These are phyloP conservation scores for Leccinum imitatum DNA, from an alignment of 768 basidiomycete genomes.

Conservation along the genomic window DNA sequence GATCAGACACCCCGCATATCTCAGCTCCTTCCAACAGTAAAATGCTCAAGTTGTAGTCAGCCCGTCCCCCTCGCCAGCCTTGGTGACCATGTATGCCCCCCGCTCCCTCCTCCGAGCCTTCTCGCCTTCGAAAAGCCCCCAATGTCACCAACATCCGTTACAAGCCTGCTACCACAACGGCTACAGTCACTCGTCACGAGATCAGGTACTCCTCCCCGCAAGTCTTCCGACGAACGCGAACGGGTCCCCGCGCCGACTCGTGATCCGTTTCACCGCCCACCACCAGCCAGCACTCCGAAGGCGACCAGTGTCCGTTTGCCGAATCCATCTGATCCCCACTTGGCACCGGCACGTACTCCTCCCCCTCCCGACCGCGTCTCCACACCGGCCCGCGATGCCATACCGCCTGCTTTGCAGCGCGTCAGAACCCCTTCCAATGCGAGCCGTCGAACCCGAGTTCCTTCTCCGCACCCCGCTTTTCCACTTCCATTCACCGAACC, in stretches of 20 bases:
- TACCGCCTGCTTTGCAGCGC: conserved; percentile 19
- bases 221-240: conserved; percentile 1
- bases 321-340: conserved; percentile 2
- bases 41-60: conserved; percentile 75
- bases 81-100: conserved; percentile 73
- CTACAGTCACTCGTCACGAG: conserved; percentile 46
- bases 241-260: conserved; percentile 13
- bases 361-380: conserved; percentile 16
- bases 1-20: conserved; percentile 39
- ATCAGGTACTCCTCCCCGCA: conserved; percentile 15
- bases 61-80: conserved; percentile 73
- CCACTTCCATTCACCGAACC: conserved; percentile 15
- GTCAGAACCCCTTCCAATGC: conserved; percentile 23
- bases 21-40: conserved; percentile 77
- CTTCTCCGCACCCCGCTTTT: conserved; percentile 13
- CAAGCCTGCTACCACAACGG: conserved; percentile 49
- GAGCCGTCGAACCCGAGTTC: neutral
- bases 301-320: conserved; percentile 10
- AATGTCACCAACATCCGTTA: conserved; percentile 40
- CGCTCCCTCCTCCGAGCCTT: conserved; percentile 45
- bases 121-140: conserved; percentile 33
- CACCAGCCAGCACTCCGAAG: conserved; percentile 21
- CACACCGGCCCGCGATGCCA: conserved; percentile 14
- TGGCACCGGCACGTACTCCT: conserved; percentile 5
- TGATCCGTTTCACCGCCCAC: conserved; percentile 30